These are phyloP conservation scores for Umbilicaria muhlenbergii DNA, from an alignment of 495 filamentous ascomycete species.

Conservation along the genomic window DNA sequence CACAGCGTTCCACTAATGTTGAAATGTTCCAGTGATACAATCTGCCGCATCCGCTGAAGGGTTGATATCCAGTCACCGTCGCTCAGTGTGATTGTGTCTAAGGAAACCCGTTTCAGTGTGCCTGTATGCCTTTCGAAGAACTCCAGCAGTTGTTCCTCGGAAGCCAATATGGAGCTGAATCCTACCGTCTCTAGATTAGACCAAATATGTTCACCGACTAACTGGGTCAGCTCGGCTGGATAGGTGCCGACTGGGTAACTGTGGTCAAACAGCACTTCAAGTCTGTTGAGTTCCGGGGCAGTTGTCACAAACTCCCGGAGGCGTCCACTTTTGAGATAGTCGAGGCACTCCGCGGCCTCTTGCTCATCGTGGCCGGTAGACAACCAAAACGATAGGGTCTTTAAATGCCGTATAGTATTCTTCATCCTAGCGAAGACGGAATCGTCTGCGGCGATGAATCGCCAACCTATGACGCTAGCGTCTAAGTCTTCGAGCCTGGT, in stretches of 20 bases:
- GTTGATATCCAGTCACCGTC: neutral
- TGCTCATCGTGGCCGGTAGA: neutral
- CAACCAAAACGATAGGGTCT: too few species aligned
- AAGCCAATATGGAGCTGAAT: neutral
- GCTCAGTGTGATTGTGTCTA: neutral
- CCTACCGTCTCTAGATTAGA: neutral
- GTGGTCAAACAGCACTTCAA: neutral
- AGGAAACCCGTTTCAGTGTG: neutral
- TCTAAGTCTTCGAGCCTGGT: too few species aligned
- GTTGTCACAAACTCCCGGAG: neutral
- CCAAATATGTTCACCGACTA: neutral
- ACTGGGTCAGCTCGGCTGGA: neutral
- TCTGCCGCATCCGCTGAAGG: constrained; percentile 1
- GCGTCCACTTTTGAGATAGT: neutral
- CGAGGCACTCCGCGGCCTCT: neutral
- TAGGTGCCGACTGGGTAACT: neutral
- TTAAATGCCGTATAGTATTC: too few species aligned
- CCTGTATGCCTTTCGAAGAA: constrained; percentile 1
- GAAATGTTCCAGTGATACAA: neutral
- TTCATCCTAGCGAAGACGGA: too few species aligned
- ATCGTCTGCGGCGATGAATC: too few species aligned
- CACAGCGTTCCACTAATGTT: too few species aligned
- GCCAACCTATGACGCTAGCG: too few species aligned
- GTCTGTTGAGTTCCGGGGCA: neutral
- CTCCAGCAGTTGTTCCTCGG: neutral